Conservation (phyloP, 768 basidiomycete species). For the Gymnopilus dilepis region DNA sequence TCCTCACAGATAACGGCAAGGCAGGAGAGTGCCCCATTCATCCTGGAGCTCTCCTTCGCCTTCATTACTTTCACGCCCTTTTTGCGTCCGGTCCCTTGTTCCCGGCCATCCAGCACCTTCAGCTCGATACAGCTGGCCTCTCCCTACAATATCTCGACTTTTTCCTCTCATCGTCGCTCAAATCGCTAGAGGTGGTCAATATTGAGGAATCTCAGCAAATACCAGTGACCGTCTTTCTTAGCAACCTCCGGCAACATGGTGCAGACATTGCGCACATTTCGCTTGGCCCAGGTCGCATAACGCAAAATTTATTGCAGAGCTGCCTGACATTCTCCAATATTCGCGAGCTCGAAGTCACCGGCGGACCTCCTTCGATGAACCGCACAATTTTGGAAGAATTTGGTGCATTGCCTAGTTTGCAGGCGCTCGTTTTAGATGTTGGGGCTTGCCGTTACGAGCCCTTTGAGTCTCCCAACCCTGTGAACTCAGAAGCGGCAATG, state of each 20-base stretch:
- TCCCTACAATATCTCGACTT: constrained; percentile 15
- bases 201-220: background rate
- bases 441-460: background rate
- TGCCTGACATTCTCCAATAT: constrained; percentile 9
- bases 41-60: constrained; percentile 1
- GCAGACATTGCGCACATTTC: background rate
- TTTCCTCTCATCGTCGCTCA: constrained; percentile 12
- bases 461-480: background rate
- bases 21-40: background rate
- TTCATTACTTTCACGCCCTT: background rate
- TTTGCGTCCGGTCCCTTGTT: constrained; percentile 12
- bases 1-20: background rate
- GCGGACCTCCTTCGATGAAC: background rate
- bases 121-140: background rate
- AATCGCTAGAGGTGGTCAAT: constrained; percentile 4
- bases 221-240: constrained; percentile 12
- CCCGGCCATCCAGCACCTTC: constrained; percentile 14
- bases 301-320: background rate
- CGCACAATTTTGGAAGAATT: constrained; percentile 8
- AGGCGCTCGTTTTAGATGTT: constrained; percentile 6
- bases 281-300: constrained; percentile 4
- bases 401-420: constrained; percentile 1
- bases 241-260: background rate
- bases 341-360: constrained; percentile 6
- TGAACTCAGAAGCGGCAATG: too few species aligned